Conservation (phyloP, 495 filamentous ascomycete genomes). For the Aspergillus avenaceus region DNA sequence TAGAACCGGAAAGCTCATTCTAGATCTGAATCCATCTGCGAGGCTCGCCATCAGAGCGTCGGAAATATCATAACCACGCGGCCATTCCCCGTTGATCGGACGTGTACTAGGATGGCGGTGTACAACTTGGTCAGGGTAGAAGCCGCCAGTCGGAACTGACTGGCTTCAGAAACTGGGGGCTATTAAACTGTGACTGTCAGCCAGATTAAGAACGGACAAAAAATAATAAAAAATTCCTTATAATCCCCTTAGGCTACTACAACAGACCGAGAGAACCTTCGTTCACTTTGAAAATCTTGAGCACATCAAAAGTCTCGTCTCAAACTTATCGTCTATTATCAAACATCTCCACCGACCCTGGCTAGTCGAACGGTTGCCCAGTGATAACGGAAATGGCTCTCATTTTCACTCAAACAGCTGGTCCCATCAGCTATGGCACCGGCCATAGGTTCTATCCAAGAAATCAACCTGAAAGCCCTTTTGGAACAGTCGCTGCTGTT, state of each 20-base stretch:
- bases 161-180: constrained; percentile 3
- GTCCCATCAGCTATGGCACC: not conserved
- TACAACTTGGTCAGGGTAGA: constrained; percentile 23
- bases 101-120: constrained; percentile 33
- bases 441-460: not conserved
- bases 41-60: constrained; percentile 13
- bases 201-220: not conserved
- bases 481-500: not conserved
- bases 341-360: not conserved
- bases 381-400: not conserved
- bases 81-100: constrained; percentile 21
- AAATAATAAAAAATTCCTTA: too few species aligned
- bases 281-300: too few species aligned
- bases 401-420: not conserved
- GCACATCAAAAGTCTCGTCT: too few species aligned
- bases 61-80: constrained; percentile 21
- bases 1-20: constrained; percentile 15
- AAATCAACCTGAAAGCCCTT: not conserved
- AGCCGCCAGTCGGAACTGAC: not conserved
- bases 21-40: constrained; percentile 17
- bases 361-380: not conserved
- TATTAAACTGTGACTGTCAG: constrained; percentile 12
- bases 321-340: not conserved
- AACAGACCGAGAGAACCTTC: too few species aligned
- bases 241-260: too few species aligned